Evolutionary conservation across 305 asterid genomes (phyloP).

Genomic region (Fraxinus greggii): DNA sequence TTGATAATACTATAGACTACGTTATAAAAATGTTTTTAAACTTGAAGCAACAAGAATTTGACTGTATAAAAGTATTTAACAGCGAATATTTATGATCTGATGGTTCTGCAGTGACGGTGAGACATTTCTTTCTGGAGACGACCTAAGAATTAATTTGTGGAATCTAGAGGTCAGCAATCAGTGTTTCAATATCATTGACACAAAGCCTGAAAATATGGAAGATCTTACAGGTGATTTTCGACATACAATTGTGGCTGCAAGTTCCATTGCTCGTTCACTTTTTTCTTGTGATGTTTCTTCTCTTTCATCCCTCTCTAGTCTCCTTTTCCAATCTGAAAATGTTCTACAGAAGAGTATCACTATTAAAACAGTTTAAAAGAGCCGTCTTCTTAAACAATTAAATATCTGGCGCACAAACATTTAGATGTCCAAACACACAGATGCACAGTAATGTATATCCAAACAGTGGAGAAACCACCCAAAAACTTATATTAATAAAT

Average conservation of each 20-base stretch:
- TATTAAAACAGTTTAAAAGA: neutral
- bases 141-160: conserved; percentile 87
- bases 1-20: neutral
- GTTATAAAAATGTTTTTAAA: neutral
- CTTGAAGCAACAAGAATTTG: conserved; percentile 13
- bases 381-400: neutral
- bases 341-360: neutral
- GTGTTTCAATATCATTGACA: conserved; percentile 79
- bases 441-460: neutral
- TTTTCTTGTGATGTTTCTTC: neutral
- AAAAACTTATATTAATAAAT: neutral
- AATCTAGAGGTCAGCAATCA: conserved; percentile 71
- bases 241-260: conserved; percentile 6
- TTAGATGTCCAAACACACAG: neutral
- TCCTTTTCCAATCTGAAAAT: conserved; percentile 6
- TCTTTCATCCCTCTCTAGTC: neutral
- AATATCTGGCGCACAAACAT: neutral
- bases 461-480: neutral
- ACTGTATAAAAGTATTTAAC: conserved; percentile 14
- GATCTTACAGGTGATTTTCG: conserved; percentile 68
- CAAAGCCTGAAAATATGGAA: conserved; percentile 79
- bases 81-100: conserved; percentile 14
- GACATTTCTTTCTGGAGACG: conserved; percentile 88
- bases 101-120: conserved; percentile 69
- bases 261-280: conserved; percentile 21